Base-by-base conservation (phyloP, 2,329 filamentous ascomycete species). In the Aspergillus neotritici region DNA sequence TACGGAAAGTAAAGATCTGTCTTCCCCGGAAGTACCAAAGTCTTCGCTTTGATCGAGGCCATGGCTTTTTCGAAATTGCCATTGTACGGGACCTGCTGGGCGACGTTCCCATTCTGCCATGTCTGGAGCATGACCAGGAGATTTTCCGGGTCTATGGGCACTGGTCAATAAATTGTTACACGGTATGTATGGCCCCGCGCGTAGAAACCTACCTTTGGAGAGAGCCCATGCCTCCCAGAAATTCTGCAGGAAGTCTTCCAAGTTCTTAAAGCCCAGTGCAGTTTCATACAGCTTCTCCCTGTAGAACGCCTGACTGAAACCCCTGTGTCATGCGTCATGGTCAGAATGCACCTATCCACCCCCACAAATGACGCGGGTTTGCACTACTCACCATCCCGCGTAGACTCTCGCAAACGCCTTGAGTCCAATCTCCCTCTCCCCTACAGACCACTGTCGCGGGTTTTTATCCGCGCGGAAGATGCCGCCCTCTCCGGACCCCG, bases 1-100 rank as follows among this genome's bases (percentile, higher is more conserved):
- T 59, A 80, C 72, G 86, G 84, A 52, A 93, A 91, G 59, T 91
- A 91, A 4, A 91, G 71, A 58, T 91, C 87, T 0, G 84, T 89
- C 59, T 85, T 80, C 15, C 73, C 68, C 0, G 87, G 86, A 11
- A 90, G 63, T 3, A 91, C 82, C 33, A 91, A 65, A 0, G 78
- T 81, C 54, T 81, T 86, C 1, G 85, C 82, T 60, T 83, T 85
- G 63, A 91, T 88, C 3, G 71, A 75, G 36, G 73, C 70, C 78
- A 91, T 75, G 0, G 83, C 80, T 41, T 75, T 74, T 46, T 76
- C 74, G 50, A 88, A 84, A 49, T 85, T 67, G 1, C 78, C 81
- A 46, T 82, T 75, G 50, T 86, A 89, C 3, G 79, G 82, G 42
- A 80, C 73, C 56, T 88, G 83, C 4, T 77, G 66, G 4, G 84